Percentiles rank a stretch among this genome's conserved stretches.
These are phyloP conservation scores for Rhododendron mucronatum DNA, from an alignment of 148 eudicot species.

Conservation along the genomic window DNA sequence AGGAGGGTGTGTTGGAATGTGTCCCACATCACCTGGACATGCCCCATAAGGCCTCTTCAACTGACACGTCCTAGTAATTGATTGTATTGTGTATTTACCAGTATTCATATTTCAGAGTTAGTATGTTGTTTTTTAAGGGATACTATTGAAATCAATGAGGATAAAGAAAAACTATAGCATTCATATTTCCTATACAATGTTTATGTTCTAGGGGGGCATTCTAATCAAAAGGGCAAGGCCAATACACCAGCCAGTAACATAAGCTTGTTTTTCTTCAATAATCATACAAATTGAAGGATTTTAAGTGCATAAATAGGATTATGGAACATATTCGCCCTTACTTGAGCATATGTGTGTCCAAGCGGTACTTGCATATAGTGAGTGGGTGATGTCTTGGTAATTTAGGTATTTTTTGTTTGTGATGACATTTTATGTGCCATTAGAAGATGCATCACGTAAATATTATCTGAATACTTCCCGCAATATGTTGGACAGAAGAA, in stretches of 20 bases:
- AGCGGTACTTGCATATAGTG: background rate
- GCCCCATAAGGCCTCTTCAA: no score
- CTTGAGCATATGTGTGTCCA: background rate
- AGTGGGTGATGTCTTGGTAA: background rate
- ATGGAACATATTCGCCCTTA: background rate
- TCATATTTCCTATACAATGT: background rate
- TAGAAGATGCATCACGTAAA: background rate
- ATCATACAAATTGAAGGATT: background rate
- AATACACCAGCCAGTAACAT: background rate
- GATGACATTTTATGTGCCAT: background rate
- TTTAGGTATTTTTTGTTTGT: background rate
- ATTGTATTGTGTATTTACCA: background rate
- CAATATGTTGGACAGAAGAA: background rate
- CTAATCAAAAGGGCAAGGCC: background rate
- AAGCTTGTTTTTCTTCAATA: background rate
- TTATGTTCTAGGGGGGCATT: background rate
- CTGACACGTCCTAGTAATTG: background rate
- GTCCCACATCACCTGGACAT: no score
- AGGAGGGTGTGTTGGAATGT: no score
- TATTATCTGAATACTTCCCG: background rate
- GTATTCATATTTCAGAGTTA: background rate
- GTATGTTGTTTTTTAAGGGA: background rate
- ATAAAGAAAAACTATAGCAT: background rate
- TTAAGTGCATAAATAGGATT: background rate
- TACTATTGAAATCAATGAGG: background rate